Conservation (phyloP, 2,329 filamentous ascomycete genomes). For the Pseudogymnoascus sp. region DNA sequence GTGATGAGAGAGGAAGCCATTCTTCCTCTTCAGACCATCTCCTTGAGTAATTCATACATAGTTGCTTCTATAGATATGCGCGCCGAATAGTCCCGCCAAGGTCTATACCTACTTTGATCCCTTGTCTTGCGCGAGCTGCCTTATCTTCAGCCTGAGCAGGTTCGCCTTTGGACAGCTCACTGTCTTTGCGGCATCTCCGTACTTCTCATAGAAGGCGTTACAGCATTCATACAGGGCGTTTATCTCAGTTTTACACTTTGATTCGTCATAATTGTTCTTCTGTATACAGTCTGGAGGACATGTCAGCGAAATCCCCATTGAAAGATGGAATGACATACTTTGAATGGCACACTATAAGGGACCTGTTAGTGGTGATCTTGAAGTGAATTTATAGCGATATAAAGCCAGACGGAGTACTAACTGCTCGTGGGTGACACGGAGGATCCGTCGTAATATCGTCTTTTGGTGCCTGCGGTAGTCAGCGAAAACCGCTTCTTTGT, state of each 20-base stretch:
- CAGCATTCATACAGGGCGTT: slow-evolving; percentile 92
- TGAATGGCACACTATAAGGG: slow-evolving; percentile 72
- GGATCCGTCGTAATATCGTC: slow-evolving; percentile 66
- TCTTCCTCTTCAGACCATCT: background rate
- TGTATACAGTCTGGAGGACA: slow-evolving; percentile 63
- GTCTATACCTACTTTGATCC: slow-evolving; percentile 10
- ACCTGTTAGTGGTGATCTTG: background rate
- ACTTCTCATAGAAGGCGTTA: slow-evolving; percentile 71
- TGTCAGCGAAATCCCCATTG: slow-evolving; percentile 13
- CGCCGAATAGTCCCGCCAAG: background rate
- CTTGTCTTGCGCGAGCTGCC: slow-evolving; percentile 44
- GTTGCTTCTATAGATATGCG: background rate
- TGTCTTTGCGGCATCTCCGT: slow-evolving; percentile 67
- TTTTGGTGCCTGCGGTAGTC: slow-evolving; percentile 41
- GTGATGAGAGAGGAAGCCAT: background rate
- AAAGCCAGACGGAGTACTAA: slow-evolving; percentile 35
- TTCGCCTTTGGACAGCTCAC: slow-evolving; percentile 79
- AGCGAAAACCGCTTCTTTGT: background rate
- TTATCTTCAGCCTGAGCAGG: slow-evolving; percentile 74
- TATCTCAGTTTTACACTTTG: slow-evolving; percentile 68
- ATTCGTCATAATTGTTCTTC: slow-evolving; percentile 78
- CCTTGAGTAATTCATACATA: background rate
- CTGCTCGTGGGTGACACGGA: slow-evolving; percentile 77
- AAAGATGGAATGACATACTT: slow-evolving; percentile 41
- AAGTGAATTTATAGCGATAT: background rate